Percentiles rank a stretch among this genome's conserved stretches.
These are phyloP conservation scores for Epichloe baconii DNA, from an alignment of 2,329 filamentous ascomycete species.

Conservation along the genomic window DNA sequence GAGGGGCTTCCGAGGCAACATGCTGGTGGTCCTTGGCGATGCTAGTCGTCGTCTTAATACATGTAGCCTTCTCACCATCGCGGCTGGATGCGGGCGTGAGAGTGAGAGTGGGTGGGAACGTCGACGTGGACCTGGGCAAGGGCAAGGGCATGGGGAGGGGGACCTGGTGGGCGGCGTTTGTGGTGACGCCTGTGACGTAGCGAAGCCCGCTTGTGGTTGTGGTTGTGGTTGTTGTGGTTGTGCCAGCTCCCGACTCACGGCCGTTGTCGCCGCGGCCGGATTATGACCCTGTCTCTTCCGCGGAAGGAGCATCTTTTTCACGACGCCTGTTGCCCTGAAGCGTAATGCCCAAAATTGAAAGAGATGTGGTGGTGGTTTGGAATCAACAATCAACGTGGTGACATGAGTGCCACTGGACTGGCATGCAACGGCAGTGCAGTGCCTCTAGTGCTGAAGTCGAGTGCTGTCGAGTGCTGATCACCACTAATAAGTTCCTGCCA, in stretches of 20 bases:
- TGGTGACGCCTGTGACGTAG: neutral
- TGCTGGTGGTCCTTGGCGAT: neutral
- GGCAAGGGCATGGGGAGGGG: neutral
- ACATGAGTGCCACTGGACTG: neutral
- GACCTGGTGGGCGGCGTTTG: neutral
- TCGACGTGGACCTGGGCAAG: neutral
- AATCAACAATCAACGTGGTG: neutral
- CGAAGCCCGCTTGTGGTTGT: neutral
- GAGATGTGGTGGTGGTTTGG: neutral
- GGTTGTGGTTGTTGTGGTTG: neutral
- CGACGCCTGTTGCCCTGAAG: neutral
- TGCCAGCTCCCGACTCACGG: constrained; percentile 7
- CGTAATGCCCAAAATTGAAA: neutral
- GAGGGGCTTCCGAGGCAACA: neutral
- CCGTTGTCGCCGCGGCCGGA: constrained; percentile 12
- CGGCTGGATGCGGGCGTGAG: neutral
- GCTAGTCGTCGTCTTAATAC: neutral
- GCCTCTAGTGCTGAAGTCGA: too few relatives aligned
- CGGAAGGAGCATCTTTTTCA: constrained; percentile 17
- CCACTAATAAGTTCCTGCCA: too few relatives aligned
- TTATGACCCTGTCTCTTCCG: constrained; percentile 22
- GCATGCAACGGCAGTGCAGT: neutral
- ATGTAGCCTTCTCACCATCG: neutral
- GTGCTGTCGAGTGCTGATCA: neutral
- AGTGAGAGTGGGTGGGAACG: neutral